Evolutionary conservation across 768 basidiomycete species (phyloP), one percentile per base, ranked within the genome.

Genomic region (Mycena belliarum): DNA sequence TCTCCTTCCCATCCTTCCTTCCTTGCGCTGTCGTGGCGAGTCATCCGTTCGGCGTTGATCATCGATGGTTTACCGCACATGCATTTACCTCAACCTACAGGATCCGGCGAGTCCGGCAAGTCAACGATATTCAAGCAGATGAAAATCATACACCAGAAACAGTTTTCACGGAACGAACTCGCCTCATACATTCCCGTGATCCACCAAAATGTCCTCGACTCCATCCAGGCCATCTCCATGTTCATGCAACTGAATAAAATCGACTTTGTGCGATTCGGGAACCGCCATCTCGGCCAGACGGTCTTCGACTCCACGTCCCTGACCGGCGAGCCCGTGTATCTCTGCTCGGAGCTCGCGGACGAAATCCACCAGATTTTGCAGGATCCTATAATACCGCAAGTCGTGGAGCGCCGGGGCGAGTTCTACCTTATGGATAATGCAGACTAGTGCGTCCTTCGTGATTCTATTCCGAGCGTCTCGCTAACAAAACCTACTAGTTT

Each of bases 111-210:
- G n/a, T n/a, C n/a, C n/a, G n/a, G n/a, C n/a, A n/a, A n/a, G n/a
- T n/a, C n/a, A n/a, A n/a, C 94, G 95, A 93, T 98, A 62, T 93
- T 97, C 33, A 98, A 98, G 70, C 95, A 98, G 73, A 97, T 98
- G 95, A 97, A 96, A 80, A 95, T 98, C 56, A 95, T 98, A 47
- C 91, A 98, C 71, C 91, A 96, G 71, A 86, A 88, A 60, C 95
- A 95, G 14, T 98, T 93, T 74, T 83, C 87, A 2, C 72, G 74
- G 8, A 82, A 88, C 0, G 94, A 97, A 70, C 83, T 93, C 25
- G 78, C 87, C 59, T 79, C 84, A 4, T 96, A 85, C 76, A 79
- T 89, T 20, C 82, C 86, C 0, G 87, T 87, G 26, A 86, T 98
- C 47, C 93, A 89, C 74, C 85, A 86, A 65, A 91, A 96, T 70